Base-by-base conservation (phyloP, 73 alveolate genomes). In the Paramecium octaurelia region DNA sequence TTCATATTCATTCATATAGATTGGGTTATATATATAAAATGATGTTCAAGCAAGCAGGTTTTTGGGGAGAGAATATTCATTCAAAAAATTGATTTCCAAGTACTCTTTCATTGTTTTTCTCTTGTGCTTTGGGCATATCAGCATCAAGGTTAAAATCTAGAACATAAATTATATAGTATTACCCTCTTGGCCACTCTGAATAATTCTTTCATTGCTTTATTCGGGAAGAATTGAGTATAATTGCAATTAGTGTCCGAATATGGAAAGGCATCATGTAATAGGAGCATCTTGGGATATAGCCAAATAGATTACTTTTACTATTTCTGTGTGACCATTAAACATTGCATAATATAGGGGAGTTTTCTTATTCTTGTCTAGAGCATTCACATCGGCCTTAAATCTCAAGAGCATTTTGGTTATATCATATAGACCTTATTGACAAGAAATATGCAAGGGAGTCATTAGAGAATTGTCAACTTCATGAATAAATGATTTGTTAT, bases 301-400 rank as follows among this genome's bases (percentile, higher is more conserved):
- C 18, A 54, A 2, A 54, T n/a, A 54, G n/a, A 18, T 7, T 68
- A 68, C 68, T 75, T 75, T 75, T 5, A 75, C 59, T 36, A 75
- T 12, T 16, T 75, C 60, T 21, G 20, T 36, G 38, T 75, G 88
- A 36, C 88, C 57, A 36, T 20, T 20, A 21, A 14, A 29, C 9
- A 34, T 9, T 35, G 88, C 88, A 75, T 75, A 75, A 35, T 34
- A 75, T 5, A 75, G 59, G 16, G 88, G 88, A 31, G 88, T 75
- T 75, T 75, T 75, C 14, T 21, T 36, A 34, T 75, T 34, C 18
- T 36, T 75, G 14, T 75, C 88, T 20, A 75, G n/a, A 75, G 60
- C n/a, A 75, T 75, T 75, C 9, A 75, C 88, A 75, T 75, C 88
- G 35, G 34, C 3, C 31, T 40, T 44, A 75, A 35, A 75, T 20